Evolutionary conservation across 192 early-diverging fungal species (phyloP).

Genomic region (Umbelopsis isabellina): DNA sequence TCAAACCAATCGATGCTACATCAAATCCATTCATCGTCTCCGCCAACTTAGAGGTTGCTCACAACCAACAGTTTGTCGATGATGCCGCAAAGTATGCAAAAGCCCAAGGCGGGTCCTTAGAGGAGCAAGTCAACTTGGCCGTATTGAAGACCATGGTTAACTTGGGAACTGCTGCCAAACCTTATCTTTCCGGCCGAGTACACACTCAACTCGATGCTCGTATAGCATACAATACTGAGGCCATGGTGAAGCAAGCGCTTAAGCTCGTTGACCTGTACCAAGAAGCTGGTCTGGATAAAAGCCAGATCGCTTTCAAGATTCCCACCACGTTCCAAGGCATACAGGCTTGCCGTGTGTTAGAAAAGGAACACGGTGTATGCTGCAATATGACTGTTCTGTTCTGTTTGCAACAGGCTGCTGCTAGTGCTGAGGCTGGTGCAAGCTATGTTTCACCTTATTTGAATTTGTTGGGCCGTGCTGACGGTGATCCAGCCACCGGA

Average conservation of each 20-base stretch:
- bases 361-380: constrained; percentile 14
- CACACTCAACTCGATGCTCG: constrained; percentile 24
- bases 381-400: constrained; percentile 22
- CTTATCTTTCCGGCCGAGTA: constrained; percentile 9
- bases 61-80: constrained; percentile 1
- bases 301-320: constrained; percentile 13
- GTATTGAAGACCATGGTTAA: constrained; percentile 10
- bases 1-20: constrained; percentile 20
- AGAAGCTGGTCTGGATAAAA: constrained; percentile 13
- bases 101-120: constrained; percentile 3
- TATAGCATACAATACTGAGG: constrained; percentile 4
- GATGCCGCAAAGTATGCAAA: constrained; percentile 14
- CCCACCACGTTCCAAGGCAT: constrained; percentile 19
- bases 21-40: constrained; percentile 17
- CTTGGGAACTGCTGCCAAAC: constrained; percentile 1
- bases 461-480: constrained; percentile 17
- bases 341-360: constrained; percentile 11
- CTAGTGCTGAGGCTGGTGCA: constrained; percentile 16
- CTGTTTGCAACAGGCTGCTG: constrained; percentile 11
- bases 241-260: constrained; percentile 6
- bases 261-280: constrained; percentile 17
- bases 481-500: neutral
- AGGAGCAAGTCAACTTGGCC: constrained; percentile 9
- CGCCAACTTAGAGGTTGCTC: neutral
- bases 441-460: constrained; percentile 17